Conservation (phyloP, 73 alveolate genomes). For the Paraurostyla sp. region DNA sequence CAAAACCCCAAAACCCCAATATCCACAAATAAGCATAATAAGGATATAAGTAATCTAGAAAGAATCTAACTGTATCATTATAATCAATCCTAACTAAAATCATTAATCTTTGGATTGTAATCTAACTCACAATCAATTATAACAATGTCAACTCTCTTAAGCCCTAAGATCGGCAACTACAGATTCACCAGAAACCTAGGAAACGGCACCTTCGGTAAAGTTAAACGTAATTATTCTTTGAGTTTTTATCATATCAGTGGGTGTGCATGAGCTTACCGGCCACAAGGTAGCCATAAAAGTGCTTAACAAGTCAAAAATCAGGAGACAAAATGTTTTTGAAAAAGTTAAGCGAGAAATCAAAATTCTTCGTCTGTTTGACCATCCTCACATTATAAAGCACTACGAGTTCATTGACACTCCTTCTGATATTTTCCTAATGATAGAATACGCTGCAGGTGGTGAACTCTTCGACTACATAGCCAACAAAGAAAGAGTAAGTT, state of each 20-base stretch:
- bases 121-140: not conserved
- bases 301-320: conserved; percentile 76
- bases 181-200: conserved; percentile 85
- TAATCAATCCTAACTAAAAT: too few species aligned
- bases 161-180: conserved; percentile 75
- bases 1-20: too few species aligned
- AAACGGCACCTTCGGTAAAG: conserved; percentile 96
- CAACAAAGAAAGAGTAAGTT: conserved; percentile 47
- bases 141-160: conserved; percentile 35
- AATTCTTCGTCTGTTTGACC: conserved; percentile 79
- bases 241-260: not conserved
- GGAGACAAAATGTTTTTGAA: conserved; percentile 75
- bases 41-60: too few species aligned
- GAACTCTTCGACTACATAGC: conserved; percentile 82
- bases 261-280: conserved; percentile 55
- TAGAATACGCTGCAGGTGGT: conserved; percentile 85
- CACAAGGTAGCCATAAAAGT: conserved; percentile 89
- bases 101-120: not conserved
- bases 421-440: conserved; percentile 80
- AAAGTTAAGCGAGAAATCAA: conserved; percentile 89
- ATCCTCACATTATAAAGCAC: conserved; percentile 84
- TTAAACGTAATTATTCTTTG: conserved; percentile 68
- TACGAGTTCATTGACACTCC: conserved; percentile 88
- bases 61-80: too few species aligned
- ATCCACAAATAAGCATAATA: too few species aligned